Evolutionary conservation across 2,329 filamentous ascomycete species (phyloP).

Genomic region (Endoconidiophora laricicola): DNA sequence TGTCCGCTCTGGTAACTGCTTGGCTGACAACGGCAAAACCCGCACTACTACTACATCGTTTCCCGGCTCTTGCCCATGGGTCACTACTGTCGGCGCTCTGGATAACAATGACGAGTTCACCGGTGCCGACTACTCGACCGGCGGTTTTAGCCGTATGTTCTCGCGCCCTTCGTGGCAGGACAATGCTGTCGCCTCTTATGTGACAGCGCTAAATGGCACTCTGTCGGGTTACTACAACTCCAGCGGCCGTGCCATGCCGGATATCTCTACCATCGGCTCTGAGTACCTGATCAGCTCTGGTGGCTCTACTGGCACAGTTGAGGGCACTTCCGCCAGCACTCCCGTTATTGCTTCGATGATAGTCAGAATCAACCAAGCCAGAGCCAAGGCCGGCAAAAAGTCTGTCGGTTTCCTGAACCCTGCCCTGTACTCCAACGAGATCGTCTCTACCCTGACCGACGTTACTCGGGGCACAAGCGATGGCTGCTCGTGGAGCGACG

Average conservation of each 20-base stretch:
- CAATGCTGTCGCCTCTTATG: conserved; percentile 24
- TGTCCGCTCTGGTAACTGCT: conserved; percentile 32
- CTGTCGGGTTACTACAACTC: conserved; percentile 30
- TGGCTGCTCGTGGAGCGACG: conserved; percentile 24
- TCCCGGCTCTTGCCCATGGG: conserved; percentile 50
- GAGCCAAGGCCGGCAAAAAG: conserved; percentile 30
- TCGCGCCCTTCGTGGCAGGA: conserved; percentile 29
- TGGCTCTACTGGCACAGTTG: conserved; percentile 17
- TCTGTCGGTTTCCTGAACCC: conserved; percentile 38
- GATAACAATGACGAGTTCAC: conserved; percentile 22
- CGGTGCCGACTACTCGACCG: conserved; percentile 30
- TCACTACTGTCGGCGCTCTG: conserved; percentile 50
- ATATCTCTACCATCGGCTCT: conserved; percentile 38
- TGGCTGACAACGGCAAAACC: conserved; percentile 40
- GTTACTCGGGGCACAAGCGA: conserved; percentile 24
- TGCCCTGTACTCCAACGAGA: conserved; percentile 25
- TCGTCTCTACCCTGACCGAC: conserved; percentile 25
- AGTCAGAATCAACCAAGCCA: conserved; percentile 36
- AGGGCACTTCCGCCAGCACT: conserved; percentile 35
- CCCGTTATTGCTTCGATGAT: conserved; percentile 39
- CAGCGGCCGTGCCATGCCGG: conserved; percentile 31
- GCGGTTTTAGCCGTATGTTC: conserved; percentile 38
- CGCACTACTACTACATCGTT: conserved; percentile 44
- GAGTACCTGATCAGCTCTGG: conserved; percentile 30
- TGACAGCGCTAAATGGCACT: conserved; percentile 24